Evolutionary conservation across 2,329 filamentous ascomycete species (phyloP).

Genomic region (Diaporthe ilicicola): DNA sequence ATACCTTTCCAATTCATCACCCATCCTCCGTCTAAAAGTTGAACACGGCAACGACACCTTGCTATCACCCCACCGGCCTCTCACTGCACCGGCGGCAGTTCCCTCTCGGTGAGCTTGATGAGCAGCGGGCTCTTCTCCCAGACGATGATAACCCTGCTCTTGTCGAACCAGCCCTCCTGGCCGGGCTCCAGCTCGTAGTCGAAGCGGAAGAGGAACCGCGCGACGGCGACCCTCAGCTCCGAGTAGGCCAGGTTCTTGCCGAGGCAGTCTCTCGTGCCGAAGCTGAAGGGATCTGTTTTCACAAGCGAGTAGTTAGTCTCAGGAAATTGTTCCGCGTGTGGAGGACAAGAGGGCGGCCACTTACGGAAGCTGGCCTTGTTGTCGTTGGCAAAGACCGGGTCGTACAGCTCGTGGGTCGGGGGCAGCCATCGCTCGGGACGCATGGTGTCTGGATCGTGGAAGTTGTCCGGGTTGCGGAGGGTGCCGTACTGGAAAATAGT

Average conservation of each 20-base stretch:
- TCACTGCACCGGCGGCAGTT: neutral
- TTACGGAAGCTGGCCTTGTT: conserved; percentile 30
- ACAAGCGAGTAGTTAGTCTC: neutral
- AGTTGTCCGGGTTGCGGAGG: conserved; percentile 30
- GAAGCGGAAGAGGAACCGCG: conserved; percentile 46
- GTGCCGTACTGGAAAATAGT: conserved; percentile 29
- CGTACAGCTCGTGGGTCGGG: conserved; percentile 28
- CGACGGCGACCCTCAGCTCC: conserved; percentile 46
- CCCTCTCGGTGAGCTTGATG: conserved; percentile 11
- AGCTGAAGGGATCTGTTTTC: conserved; percentile 33
- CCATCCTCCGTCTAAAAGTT: too few species aligned
- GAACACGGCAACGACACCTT: neutral
- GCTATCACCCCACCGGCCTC: too few species aligned
- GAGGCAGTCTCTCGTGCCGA: conserved; percentile 35
- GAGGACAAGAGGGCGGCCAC: neutral
- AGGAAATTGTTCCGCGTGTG: too few species aligned
- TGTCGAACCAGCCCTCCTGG: conserved; percentile 10
- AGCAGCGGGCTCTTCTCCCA: conserved; percentile 23
- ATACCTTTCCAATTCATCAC: too few species aligned
- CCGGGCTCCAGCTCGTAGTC: conserved; percentile 39
- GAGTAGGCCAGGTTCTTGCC: conserved; percentile 43
- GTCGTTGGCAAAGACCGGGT: conserved; percentile 30
- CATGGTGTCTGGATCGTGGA: conserved; percentile 27
- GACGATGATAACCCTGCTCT: neutral
- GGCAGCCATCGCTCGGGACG: conserved; percentile 35